Evolutionary conservation across 768 basidiomycete species (phyloP), one percentile per base, ranked within the genome.

Genomic region (Collybia mongolica): DNA sequence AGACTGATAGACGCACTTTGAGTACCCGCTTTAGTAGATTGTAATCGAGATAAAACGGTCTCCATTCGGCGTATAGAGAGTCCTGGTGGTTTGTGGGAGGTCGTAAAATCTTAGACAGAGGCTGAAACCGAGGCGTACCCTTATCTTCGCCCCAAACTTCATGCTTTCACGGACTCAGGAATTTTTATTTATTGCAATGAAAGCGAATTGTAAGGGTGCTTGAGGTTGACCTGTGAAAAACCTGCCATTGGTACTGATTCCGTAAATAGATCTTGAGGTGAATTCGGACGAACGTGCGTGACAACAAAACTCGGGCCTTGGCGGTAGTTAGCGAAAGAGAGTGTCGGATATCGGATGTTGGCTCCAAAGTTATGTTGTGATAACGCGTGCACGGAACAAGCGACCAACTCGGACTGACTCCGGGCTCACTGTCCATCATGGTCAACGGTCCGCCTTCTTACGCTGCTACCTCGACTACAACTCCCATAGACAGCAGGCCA

Each of bases 21-120:
- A 98, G 82, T 56, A 91, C 87, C 48, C 90, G 88, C 70, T 98
- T 98, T 39, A 98, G 76, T 6, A 77, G 74, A 60, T 89, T 90
- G 61, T 98, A 98, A 70, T 94, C 83, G 50, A 98, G 79, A 63
- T 98, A 98, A 60, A 86, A 89, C 2, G 87, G 87, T 17, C 84
- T 79, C 94, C 94, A 97, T 77, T 93, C 94, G 56, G 77, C 80
- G 69, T 95, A 97, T 37, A 93, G 77, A 60, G 89, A 88, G 43
- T 81, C 83, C 91, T 94, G 62, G 35, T 15, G 36, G 15, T 35
- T 29, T 22, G 43, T 20, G 44, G 24, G 45, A n/a, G 22, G 38
- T 20, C 28, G 26, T 38, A 24, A 47, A 15, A 39, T 32, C 15
- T 23, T 2, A 40, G 12, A 26, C 24, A 39, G 9, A 28, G 19